phyloP scores from a whole-genome alignment of 164 flowering plant species.

The Litsea cubeba region DNA sequence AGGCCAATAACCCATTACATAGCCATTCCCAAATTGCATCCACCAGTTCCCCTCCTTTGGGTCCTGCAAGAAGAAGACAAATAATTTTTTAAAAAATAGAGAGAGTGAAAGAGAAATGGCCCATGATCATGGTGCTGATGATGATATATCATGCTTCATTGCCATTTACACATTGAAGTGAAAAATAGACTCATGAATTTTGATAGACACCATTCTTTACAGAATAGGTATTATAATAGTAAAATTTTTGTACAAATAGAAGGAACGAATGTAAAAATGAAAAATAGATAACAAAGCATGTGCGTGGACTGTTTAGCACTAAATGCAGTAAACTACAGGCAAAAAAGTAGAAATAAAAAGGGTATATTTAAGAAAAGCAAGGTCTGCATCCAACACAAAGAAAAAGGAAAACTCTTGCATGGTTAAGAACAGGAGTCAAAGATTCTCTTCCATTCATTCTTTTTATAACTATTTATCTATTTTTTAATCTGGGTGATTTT shows the following conservation, averaged over 20 bases:
- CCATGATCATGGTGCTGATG: neutral
- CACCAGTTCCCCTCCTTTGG: constrained; percentile 56
- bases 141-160: neutral
- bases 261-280: too few species aligned
- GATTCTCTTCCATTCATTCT: constrained; percentile 5
- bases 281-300: too few species aligned
- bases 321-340: too few species aligned
- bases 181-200: too few species aligned
- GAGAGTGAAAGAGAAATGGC: neutral
- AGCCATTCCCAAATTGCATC: constrained; percentile 54
- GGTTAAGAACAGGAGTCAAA: constrained; percentile 11
- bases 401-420: neutral
- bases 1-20: constrained; percentile 66
- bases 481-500: neutral
- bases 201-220: too few species aligned
- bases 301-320: too few species aligned
- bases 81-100: neutral
- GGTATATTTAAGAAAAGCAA: too few species aligned
- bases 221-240: too few species aligned
- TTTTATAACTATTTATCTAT: neutral
- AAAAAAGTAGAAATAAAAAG: too few species aligned
- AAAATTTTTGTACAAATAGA: too few species aligned
- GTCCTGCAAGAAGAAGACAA: constrained; percentile 28
- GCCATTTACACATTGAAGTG: too few species aligned
- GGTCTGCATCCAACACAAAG: too few species aligned